Base-by-base conservation (phyloP, 2,329 filamentous ascomycete species). In the Chrysoporthe deuterocubensis region DNA sequence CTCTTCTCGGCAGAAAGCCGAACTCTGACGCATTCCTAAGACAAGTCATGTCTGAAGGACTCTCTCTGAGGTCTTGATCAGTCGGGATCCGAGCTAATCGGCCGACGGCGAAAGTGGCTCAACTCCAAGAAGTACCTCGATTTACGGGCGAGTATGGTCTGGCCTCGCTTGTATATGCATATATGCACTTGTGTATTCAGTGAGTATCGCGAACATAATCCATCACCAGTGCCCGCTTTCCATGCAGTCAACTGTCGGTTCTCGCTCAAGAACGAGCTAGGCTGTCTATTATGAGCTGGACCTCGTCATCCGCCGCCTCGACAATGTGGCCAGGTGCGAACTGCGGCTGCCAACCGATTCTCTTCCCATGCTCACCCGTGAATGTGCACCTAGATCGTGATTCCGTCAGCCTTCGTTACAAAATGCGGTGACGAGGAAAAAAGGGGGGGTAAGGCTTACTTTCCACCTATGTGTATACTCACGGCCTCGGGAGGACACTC, bases 311-410 rank as follows among this genome's bases (percentile, higher is more conserved):
- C 1, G 80, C 81, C 42, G 72, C 73, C 58, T 84, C 79, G 0
- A 87, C 70, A 13, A 85, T 81, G 73, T 86, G 81, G 62, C 81
- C 74, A 0, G 82, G 73, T 0, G 72, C 43, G 69, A 80, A 83
- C 18, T 77, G 66, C 0, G 84, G 76, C 64, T 75, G 78, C 84
- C 84, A 86, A 0, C 82, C 83, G 50, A 86, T 75, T 26, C 75
- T 71, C 21, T 70, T 72, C 1, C 80, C 83, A 62, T 80, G 78
- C 3, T 76, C 75, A 0, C 83, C 76, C 4, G 78, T 79, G 32
- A 84, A 80, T 0, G 78, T 80, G 68, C 82, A 85, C 7, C 81
- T 82, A 54, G n/a, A 40, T 32, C n/a, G 3, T 11, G 9, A 13
- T 21, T 21, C 34, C 42, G 61, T 72, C 46, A 70, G 67, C 11